These are phyloP conservation scores for Phyllosticta paracitricarpa DNA, from an alignment of 2,329 filamentous ascomycete genomes.

Conservation along the genomic window DNA sequence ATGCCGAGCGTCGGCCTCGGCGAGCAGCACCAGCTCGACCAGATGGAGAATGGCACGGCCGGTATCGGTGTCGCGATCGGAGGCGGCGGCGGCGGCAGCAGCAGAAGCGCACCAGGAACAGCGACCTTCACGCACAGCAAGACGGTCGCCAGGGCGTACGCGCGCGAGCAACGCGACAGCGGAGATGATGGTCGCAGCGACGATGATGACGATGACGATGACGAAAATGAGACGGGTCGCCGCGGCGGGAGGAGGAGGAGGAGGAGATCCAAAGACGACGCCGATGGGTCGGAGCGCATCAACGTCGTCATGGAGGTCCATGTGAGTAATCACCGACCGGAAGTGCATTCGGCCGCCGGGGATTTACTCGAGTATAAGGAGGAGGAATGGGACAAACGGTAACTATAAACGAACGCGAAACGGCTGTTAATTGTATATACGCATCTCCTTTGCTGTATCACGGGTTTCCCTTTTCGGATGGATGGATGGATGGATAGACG, in stretches of 20 bases:
- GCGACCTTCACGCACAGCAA: not conserved
- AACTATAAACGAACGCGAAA: not conserved
- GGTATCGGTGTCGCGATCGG: not conserved
- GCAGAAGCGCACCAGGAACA: not conserved
- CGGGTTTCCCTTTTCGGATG: too few relatives aligned
- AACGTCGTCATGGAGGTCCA: not conserved
- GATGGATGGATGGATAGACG: too few relatives aligned
- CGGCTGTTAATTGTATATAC: too few relatives aligned
- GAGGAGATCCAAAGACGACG: not conserved
- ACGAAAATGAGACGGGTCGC: not conserved
- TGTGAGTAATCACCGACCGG: not conserved
- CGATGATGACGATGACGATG: not conserved
- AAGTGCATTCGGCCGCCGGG: not conserved
- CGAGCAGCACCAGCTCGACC: not conserved
- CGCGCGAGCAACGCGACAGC: not conserved
- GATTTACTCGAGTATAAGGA: not conserved
- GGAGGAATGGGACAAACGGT: not conserved
- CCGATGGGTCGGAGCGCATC: not conserved
- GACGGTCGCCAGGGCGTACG: not conserved
- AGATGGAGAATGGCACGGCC: not conserved
- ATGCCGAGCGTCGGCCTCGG: not conserved
- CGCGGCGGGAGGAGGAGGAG: not conserved
- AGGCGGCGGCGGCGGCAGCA: not conserved
- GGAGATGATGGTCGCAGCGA: not conserved
- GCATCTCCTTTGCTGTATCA: too few relatives aligned